These are phyloP conservation scores for Laguncularia racemosa DNA, from an alignment of 345 rosid genomes.

Conservation along the genomic window DNA sequence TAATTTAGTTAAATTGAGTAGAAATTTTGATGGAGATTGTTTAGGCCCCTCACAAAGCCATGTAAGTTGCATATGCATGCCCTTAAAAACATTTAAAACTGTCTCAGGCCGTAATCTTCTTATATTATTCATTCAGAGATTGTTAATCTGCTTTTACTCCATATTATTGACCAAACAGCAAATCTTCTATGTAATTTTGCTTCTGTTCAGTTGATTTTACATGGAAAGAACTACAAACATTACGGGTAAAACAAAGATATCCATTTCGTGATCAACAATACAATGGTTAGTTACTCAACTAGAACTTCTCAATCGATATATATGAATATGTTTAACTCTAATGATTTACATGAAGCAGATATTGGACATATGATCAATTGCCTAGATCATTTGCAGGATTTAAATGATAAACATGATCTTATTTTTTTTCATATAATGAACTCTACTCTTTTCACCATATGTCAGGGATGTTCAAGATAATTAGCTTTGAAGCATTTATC, in stretches of 20 bases:
- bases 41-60: too few relatives aligned
- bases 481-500: constrained; percentile 84
- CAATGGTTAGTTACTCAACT: constrained; percentile 46
- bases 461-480: constrained; percentile 70
- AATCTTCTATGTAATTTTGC: neutral
- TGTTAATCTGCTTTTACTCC: neutral
- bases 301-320: neutral
- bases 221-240: constrained; percentile 52
- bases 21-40: too few relatives aligned
- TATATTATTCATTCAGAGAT: too few relatives aligned
- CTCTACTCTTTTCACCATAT: neutral
- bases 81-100: too few relatives aligned
- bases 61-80: too few relatives aligned
- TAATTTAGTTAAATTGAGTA: neutral
- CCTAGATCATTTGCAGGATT: too few relatives aligned
- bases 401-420: too few relatives aligned
- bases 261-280: constrained; percentile 79
- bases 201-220: constrained; percentile 75
- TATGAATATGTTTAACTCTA: too few relatives aligned
- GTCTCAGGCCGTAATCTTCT: too few relatives aligned
- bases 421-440: neutral
- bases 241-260: constrained; percentile 78
- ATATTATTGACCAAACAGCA: neutral
- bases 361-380: too few relatives aligned
- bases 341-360: too few relatives aligned